Conservation (phyloP, 1,139 yeast genomes). For the Hyphopichia pseudoburtonii region DNA sequence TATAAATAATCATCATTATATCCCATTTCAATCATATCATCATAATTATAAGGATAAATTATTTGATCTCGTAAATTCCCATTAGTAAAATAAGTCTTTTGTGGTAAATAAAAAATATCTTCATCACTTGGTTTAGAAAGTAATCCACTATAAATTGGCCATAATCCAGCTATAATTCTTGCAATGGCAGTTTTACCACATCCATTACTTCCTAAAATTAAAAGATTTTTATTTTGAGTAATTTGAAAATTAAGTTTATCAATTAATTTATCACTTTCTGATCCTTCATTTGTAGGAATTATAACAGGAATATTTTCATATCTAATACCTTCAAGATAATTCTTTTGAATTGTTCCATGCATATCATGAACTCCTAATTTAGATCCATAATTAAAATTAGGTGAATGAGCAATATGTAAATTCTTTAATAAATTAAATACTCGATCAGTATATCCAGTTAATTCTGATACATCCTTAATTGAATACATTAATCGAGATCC, state of each 20-base stretch:
- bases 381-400: slow-evolving; percentile 62
- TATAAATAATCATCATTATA: slow-evolving; percentile 68
- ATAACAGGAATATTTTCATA: slow-evolving; percentile 82
- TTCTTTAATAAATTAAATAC: slow-evolving; percentile 74
- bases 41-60: slow-evolving; percentile 79
- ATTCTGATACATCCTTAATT: slow-evolving; percentile 85
- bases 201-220: slow-evolving; percentile 86
- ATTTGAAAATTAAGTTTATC: slow-evolving; percentile 61
- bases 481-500: slow-evolving; percentile 97
- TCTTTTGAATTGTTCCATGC: slow-evolving; percentile 78
- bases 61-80: slow-evolving; percentile 88
- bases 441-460: slow-evolving; percentile 89
- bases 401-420: slow-evolving; percentile 80
- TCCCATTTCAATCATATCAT: slow-evolving; percentile 75
- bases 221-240: slow-evolving; percentile 65
- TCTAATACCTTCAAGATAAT: slow-evolving; percentile 70
- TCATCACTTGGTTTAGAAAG: slow-evolving; percentile 76
- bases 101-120: slow-evolving; percentile 77
- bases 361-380: slow-evolving; percentile 55
- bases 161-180: slow-evolving; percentile 80
- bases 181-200: slow-evolving; percentile 88
- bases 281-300: slow-evolving; percentile 66
- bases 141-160: slow-evolving; percentile 88
- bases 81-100: slow-evolving; percentile 72
- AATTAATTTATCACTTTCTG: slow-evolving; percentile 55